These are phyloP conservation scores for Carex pumila DNA, from an alignment of 176 grass and related monocot genomes.

Conservation along the genomic window DNA sequence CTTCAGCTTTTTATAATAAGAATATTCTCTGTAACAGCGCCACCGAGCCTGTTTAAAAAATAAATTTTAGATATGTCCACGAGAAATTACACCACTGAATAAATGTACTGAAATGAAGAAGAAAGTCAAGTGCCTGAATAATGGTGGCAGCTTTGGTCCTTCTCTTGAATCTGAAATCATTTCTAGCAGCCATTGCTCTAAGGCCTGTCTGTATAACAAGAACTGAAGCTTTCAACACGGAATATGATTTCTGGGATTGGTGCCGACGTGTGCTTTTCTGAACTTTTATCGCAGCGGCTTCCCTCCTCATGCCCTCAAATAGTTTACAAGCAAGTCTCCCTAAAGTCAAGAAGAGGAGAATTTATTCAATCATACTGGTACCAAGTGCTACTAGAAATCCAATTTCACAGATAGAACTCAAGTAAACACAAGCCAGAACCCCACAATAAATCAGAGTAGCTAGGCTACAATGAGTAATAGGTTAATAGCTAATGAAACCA, in stretches of 20 bases:
- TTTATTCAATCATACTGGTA: not conserved
- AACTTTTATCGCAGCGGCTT: slow-evolving; percentile 79
- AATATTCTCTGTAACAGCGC: slow-evolving; percentile 63
- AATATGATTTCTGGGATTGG: slow-evolving; percentile 80
- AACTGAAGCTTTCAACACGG: slow-evolving; percentile 45
- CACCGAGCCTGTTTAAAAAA: slow-evolving; percentile 58
- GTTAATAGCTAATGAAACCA: not conserved
- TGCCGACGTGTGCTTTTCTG: slow-evolving; percentile 71
- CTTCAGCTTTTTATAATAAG: slow-evolving; percentile 73
- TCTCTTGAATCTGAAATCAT: slow-evolving; percentile 70
- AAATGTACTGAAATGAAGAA: slow-evolving; percentile 18
- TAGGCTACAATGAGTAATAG: not conserved
- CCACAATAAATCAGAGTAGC: not conserved
- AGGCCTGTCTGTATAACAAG: slow-evolving; percentile 77
- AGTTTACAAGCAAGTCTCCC: slow-evolving; percentile 88
- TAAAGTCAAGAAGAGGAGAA: slow-evolving; percentile 27
- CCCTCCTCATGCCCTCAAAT: slow-evolving; percentile 62
- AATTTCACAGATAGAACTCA: not conserved
- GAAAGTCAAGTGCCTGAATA: slow-evolving; percentile 57
- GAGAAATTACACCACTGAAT: not conserved
- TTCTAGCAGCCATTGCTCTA: slow-evolving; percentile 78
- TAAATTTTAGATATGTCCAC: not conserved
- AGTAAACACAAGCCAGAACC: not conserved
- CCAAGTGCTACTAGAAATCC: not conserved
- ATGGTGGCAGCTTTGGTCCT: slow-evolving; percentile 59